These are phyloP conservation scores for Trametes pubescens DNA, from an alignment of 1,284 basidiomycete genomes.

Conservation along the genomic window DNA sequence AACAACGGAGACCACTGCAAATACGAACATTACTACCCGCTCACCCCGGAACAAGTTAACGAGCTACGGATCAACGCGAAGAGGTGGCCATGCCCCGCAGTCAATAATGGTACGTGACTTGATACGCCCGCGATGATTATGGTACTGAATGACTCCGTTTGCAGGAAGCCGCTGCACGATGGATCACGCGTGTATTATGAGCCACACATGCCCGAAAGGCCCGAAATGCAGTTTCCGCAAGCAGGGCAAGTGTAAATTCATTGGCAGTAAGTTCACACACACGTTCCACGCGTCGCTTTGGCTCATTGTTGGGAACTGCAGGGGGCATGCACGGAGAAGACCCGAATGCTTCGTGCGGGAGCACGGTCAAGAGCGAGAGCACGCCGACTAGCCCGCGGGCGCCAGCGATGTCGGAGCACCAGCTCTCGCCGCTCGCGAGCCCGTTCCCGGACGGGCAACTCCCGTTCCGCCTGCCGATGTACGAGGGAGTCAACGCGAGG, in stretches of 20 bases:
- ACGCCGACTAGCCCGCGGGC: conserved; percentile 19
- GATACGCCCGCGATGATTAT: neutral
- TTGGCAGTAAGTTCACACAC: conserved; percentile 41
- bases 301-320: conserved; percentile 13
- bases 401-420: conserved; percentile 17
- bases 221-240: conserved; percentile 44
- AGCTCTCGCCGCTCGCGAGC: conserved; percentile 29
- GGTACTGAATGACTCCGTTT: neutral
- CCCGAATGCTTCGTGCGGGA: conserved; percentile 9
- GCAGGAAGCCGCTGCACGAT: conserved; percentile 43
- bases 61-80: conserved; percentile 49
- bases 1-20: conserved; percentile 47
- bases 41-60: conserved; percentile 44
- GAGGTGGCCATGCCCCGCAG: conserved; percentile 49
- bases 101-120: conserved; percentile 43
- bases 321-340: conserved; percentile 33
- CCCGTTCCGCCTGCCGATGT: conserved; percentile 29
- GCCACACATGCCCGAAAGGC: conserved; percentile 46
- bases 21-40: conserved; percentile 50
- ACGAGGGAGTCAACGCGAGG: conserved; percentile 30
- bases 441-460: conserved; percentile 19
- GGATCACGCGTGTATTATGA: conserved; percentile 45
- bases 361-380: conserved; percentile 18
- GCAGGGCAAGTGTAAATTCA: conserved; percentile 47
- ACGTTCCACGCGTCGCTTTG: neutral